Conservation (phyloP, 768 basidiomycete genomes). For the Thelephora aurantiotincta region DNA sequence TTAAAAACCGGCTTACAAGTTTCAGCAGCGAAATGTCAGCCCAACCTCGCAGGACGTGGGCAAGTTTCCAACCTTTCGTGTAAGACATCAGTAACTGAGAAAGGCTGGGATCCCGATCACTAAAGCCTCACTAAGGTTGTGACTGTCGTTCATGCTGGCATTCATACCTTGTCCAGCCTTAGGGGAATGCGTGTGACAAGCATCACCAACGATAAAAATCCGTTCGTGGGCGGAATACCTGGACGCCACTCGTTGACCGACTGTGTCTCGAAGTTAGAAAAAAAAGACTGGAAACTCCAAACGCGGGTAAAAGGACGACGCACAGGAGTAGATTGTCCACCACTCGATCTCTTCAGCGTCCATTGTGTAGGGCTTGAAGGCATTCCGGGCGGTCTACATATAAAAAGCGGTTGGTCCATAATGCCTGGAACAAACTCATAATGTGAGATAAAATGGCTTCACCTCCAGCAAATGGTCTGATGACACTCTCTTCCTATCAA, state of each 20-base stretch:
- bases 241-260: conserved; percentile 42
- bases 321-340: conserved; percentile 39
- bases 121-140: conserved; percentile 26
- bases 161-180: conserved; percentile 40
- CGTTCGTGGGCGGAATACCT: conserved; percentile 32
- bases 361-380: conserved; percentile 25
- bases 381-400: conserved; percentile 23
- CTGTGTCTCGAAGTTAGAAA: conserved; percentile 16
- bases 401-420: too few species aligned
- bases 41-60: conserved; percentile 32
- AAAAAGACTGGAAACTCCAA: not conserved
- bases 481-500: conserved; percentile 24
- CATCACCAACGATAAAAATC: conserved; percentile 43
- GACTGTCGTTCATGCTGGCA: conserved; percentile 38
- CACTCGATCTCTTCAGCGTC: conserved; percentile 23
- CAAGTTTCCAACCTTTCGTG: conserved; percentile 35
- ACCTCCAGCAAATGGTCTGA: conserved; percentile 27
- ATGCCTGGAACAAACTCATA: too few species aligned
- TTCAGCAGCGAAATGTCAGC: conserved; percentile 30
- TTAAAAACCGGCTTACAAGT: conserved; percentile 21
- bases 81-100: not conserved
- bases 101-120: not conserved
- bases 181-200: conserved; percentile 32
- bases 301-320: conserved; percentile 4
- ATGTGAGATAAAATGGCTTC: not conserved